Evolutionary conservation across 495 filamentous ascomycete species (phyloP), one percentile per base, ranked within the genome.

Genomic region (Annulohypoxylon nitens): DNA sequence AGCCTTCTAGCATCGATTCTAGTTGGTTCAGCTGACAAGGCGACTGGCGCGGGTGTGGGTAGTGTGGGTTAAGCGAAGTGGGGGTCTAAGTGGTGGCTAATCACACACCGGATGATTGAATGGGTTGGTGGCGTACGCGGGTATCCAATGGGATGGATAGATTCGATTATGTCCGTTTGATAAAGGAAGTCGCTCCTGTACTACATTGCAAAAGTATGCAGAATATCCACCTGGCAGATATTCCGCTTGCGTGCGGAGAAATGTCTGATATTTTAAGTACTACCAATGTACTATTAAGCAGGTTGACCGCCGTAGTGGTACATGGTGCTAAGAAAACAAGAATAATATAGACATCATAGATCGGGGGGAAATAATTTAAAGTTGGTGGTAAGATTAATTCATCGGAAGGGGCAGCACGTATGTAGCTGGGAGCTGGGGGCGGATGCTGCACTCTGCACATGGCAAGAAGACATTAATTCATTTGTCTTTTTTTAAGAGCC

Each of bases 21-120:
- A 26, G 48, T 41, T 64, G 48, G 61, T 43, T 64, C 61, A 64
- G 61, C 61, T 64, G 61, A 64, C 20, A 10, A 54, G 61, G 61
- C 61, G 61, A 64, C 61, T 33, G 61, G 5, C 18, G 47, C 36
- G 23, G 30, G 5, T 30, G 30, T 30, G 30, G 30, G 5, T 6
- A 30, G 5, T 12, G n/a, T 18, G 39, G 57, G 20, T 11, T 43
- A 36, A 37, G 61, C 48, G 50, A 55, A 43, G 62, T 65, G 51
- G 62, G 48, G 62, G 9, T 45, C 18, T 33, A 41, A 47, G 30
- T 30, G 57, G 62, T 65, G 50, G 37, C 50, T 55, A 55, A 39
- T 64, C 30, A 11, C n/a, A 51, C 48, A 25, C 23, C 20, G 48
- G 18, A 33, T 26, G 48, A 47, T 33, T 25, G 16, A 36, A 34